These are phyloP conservation scores for Vachellia collinsii DNA, from an alignment of 306 rosid species.

Conservation along the genomic window DNA sequence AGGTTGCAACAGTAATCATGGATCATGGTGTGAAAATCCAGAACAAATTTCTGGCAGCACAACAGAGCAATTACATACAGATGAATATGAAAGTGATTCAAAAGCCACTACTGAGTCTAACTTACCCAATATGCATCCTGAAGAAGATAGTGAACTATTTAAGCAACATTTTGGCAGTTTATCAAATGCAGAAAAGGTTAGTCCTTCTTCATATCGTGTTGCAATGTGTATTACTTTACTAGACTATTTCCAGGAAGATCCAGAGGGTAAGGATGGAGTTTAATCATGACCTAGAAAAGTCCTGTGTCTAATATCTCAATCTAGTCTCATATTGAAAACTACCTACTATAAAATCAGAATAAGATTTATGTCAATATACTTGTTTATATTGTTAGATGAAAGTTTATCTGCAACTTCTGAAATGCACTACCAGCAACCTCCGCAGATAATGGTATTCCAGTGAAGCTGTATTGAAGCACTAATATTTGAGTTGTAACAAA, in stretches of 20 bases:
- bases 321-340: conserved; percentile 2
- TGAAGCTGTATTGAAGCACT: not conserved
- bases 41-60: conserved; percentile 38
- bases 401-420: conserved; percentile 8
- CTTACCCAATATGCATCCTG: conserved; percentile 30
- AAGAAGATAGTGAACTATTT: conserved; percentile 59
- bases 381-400: conserved; percentile 1
- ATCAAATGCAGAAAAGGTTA: conserved; percentile 61
- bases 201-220: conserved; percentile 38
- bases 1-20: conserved; percentile 26
- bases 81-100: conserved; percentile 41
- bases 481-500: conserved; percentile 24
- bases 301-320: not conserved
- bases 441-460: conserved; percentile 1
- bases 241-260: not conserved
- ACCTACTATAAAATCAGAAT: conserved; percentile 28
- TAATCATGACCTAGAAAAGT: not conserved
- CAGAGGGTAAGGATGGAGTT: not conserved
- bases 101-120: conserved; percentile 36
- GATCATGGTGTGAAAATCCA: conserved; percentile 32
- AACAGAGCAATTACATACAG: conserved; percentile 37
- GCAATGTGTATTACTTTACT: conserved; percentile 12
- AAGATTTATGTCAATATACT: conserved; percentile 9
- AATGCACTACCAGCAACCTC: not conserved
- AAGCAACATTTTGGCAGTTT: conserved; percentile 70